phyloP scores from a whole-genome alignment of 495 filamentous ascomycete genomes.

The Hypoxylon lenormandii region DNA sequence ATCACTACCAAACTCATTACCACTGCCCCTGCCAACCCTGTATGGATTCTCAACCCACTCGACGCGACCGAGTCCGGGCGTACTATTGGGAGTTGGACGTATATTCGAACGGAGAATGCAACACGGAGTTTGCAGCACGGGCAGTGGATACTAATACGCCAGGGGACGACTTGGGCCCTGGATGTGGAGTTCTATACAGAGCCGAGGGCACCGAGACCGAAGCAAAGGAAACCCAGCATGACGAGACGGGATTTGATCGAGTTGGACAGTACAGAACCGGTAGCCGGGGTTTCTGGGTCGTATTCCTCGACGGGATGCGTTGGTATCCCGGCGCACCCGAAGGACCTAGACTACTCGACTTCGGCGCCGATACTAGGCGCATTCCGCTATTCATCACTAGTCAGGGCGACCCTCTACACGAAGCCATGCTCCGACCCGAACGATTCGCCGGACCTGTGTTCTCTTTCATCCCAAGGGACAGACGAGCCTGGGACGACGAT shows the following conservation, averaged over 20 bases:
- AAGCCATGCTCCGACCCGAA: background rate
- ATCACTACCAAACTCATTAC: too few species aligned
- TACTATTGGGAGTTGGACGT: background rate
- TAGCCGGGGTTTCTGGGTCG: slow-evolving; percentile 9
- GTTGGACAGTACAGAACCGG: background rate
- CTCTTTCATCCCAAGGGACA: slow-evolving; percentile 13
- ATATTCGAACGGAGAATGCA: slow-evolving; percentile 4
- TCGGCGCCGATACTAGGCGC: slow-evolving; percentile 4
- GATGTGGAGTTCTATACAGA: too few species aligned
- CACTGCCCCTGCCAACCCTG: too few species aligned
- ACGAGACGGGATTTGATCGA: background rate
- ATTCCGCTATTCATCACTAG: slow-evolving; percentile 6
- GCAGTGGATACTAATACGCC: too few species aligned
- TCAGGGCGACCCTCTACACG: background rate
- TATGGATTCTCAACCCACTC: background rate
- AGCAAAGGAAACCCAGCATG: too few species aligned
- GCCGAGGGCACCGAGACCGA: too few species aligned
- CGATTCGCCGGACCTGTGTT: background rate
- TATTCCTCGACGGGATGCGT: slow-evolving; percentile 28
- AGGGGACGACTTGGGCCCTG: too few species aligned
- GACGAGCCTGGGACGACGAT: background rate
- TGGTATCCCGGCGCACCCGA: background rate
- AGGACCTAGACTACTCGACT: background rate
- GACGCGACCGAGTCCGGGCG: background rate
- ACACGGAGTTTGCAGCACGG: background rate